Conservation (phyloP, 345 rosid species). For the Iberis pinnata region DNA sequence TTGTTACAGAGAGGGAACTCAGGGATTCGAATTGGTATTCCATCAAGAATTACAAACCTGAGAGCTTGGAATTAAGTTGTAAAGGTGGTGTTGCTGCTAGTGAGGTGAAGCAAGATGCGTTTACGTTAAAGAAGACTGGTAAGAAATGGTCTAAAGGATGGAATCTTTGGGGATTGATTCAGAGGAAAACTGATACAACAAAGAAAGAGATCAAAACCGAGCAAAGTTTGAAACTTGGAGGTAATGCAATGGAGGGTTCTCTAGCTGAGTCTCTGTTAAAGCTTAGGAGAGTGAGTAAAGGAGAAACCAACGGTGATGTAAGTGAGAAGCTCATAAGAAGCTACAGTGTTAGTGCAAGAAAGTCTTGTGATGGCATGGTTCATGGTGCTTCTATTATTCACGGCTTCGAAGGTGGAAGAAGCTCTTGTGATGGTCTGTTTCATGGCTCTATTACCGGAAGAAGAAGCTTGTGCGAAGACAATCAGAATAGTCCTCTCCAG, state of each 20-base stretch:
- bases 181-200: too few species aligned
- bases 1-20: constrained; percentile 48
- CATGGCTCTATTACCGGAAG: constrained; percentile 28
- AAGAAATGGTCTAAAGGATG: too few species aligned
- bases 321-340: constrained; percentile 58
- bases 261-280: constrained; percentile 45
- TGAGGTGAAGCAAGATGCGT: too few species aligned
- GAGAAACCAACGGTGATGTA: constrained; percentile 34
- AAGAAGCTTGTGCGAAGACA: constrained; percentile 19
- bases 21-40: constrained; percentile 60
- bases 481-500: constrained; percentile 16
- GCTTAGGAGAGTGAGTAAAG: constrained; percentile 36
- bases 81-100: constrained; percentile 45
- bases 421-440: constrained; percentile 35
- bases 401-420: constrained; percentile 33
- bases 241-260: constrained; percentile 36
- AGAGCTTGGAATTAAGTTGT: constrained; percentile 36
- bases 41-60: constrained; percentile 32
- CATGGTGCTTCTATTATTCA: constrained; percentile 5
- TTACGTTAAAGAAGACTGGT: too few species aligned
- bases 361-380: constrained; percentile 37
- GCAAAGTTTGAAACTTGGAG: constrained; percentile 47
- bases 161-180: too few species aligned
- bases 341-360: constrained; percentile 51
- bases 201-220: constrained; percentile 36